These are phyloP conservation scores for Rhynchosporium graminicola DNA, from an alignment of 2,329 filamentous ascomycete species.

Conservation along the genomic window DNA sequence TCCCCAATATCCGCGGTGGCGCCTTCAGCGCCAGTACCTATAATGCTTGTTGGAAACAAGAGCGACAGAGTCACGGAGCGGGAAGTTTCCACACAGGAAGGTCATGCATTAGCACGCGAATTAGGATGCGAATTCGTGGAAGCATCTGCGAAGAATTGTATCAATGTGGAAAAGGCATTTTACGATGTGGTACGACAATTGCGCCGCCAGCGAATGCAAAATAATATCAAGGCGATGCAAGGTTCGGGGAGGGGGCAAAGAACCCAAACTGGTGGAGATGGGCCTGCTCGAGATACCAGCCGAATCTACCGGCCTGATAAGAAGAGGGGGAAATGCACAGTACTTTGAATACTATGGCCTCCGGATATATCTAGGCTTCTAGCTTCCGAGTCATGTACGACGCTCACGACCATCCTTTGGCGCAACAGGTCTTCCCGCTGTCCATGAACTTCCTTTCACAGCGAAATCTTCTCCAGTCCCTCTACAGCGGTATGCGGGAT, in stretches of 20 bases:
- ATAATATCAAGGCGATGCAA: slow-evolving; percentile 25
- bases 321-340: slow-evolving; percentile 36
- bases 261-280: slow-evolving; percentile 31
- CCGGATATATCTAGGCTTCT: slow-evolving; percentile 14
- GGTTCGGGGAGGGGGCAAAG: slow-evolving; percentile 32
- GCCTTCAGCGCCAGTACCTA: slow-evolving; percentile 67
- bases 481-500: slow-evolving; percentile 34
- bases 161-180: slow-evolving; percentile 98
- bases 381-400: slow-evolving; percentile 27
- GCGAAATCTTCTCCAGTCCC: slow-evolving; percentile 27
- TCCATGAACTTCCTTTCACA: slow-evolving; percentile 22
- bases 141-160: slow-evolving; percentile 95
- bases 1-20: slow-evolving; percentile 63
- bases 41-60: slow-evolving; percentile 99
- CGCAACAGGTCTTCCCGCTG: slow-evolving; percentile 17
- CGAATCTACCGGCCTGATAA: slow-evolving; percentile 36
- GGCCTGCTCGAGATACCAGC: slow-evolving; percentile 32
- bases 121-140: slow-evolving; percentile 96
- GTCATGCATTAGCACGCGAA: slow-evolving; percentile 85
- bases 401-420: slow-evolving; percentile 30
- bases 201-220: slow-evolving; percentile 71
- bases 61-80: slow-evolving; percentile 94
- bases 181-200: slow-evolving; percentile 95
- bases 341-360: slow-evolving; percentile 38
- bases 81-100: slow-evolving; percentile 95